phyloP scores from a whole-genome alignment of 2,329 filamentous ascomycete genomes.

The Monascus ruber region DNA sequence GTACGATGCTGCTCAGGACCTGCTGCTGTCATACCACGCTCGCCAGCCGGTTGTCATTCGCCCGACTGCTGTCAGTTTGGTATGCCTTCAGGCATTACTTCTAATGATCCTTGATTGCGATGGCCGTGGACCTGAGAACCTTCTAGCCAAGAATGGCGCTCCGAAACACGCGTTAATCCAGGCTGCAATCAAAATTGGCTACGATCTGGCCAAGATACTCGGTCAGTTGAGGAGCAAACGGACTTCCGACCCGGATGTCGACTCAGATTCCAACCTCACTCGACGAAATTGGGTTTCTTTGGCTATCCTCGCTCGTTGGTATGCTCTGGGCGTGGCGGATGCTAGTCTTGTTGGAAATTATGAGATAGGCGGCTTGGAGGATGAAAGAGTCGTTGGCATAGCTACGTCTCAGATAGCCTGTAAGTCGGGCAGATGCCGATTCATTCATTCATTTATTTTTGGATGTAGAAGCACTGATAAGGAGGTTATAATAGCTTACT shows the following conservation, averaged over 20 bases:
- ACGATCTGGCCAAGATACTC: slow-evolving; percentile 26
- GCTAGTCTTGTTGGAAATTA: slow-evolving; percentile 25
- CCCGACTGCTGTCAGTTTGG: slow-evolving; percentile 24
- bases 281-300: slow-evolving; percentile 30
- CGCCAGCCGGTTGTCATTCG: slow-evolving; percentile 26
- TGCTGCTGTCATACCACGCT: slow-evolving; percentile 24
- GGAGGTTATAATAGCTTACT: slow-evolving; percentile 16
- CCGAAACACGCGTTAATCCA: slow-evolving; percentile 31
- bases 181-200: slow-evolving; percentile 25
- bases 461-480: too few species aligned
- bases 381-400: slow-evolving; percentile 26
- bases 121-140: slow-evolving; percentile 30
- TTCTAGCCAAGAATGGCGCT: slow-evolving; percentile 29
- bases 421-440: slow-evolving; percentile 14
- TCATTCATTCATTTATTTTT: neutral
- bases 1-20: slow-evolving; percentile 30
- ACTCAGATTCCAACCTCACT: slow-evolving; percentile 30
- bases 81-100: slow-evolving; percentile 31
- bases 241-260: slow-evolving; percentile 22
- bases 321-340: slow-evolving; percentile 30
- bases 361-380: slow-evolving; percentile 28
- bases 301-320: slow-evolving; percentile 30
- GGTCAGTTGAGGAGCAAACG: slow-evolving; percentile 28
- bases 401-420: slow-evolving; percentile 26
- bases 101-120: slow-evolving; percentile 34